A percentile compares a stretch with the other conserved stretches of the same genome.
Conservation (phyloP, 2,329 filamentous ascomycete species). For the Endocalyx cinctus region DNA sequence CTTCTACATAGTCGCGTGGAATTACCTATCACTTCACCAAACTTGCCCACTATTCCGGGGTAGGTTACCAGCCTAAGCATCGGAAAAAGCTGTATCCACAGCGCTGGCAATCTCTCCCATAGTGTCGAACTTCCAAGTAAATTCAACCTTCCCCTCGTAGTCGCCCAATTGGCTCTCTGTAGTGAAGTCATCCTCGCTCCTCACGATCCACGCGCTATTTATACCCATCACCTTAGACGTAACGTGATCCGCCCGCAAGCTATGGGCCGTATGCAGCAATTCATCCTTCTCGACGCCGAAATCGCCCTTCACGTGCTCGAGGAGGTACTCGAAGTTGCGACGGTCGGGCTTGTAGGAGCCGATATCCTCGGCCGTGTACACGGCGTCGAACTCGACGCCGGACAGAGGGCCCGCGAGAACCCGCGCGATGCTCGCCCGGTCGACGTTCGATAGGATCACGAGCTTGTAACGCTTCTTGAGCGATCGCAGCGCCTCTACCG, state of each 20-base stretch:
- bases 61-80: too few relatives aligned
- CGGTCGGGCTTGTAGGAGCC: conserved; percentile 66
- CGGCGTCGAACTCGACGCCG: conserved; percentile 51
- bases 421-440: conserved; percentile 27
- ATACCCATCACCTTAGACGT: conserved; percentile 58
- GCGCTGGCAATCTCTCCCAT: conserved; percentile 35
- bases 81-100: conserved; percentile 33
- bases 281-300: conserved; percentile 51
- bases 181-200: conserved; percentile 36
- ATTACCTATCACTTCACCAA: too few relatives aligned
- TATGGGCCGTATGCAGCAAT: conserved; percentile 65
- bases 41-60: too few relatives aligned
- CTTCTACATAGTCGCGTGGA: too few relatives aligned
- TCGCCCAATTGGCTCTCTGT: conserved; percentile 11
- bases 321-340: conserved; percentile 62
- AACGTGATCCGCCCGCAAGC: conserved; percentile 62
- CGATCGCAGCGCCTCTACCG: conserved; percentile 44
- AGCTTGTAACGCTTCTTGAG: conserved; percentile 52
- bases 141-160: conserved; percentile 20
- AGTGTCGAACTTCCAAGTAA: conserved; percentile 34
- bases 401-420: conserved; percentile 34
- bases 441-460: conserved; percentile 50
- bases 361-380: conserved; percentile 68
- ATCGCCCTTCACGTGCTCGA: conserved; percentile 45
- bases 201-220: conserved; percentile 60